These are phyloP conservation scores for Solanum rostratum DNA, from an alignment of 257 asterid species.

Conservation along the genomic window DNA sequence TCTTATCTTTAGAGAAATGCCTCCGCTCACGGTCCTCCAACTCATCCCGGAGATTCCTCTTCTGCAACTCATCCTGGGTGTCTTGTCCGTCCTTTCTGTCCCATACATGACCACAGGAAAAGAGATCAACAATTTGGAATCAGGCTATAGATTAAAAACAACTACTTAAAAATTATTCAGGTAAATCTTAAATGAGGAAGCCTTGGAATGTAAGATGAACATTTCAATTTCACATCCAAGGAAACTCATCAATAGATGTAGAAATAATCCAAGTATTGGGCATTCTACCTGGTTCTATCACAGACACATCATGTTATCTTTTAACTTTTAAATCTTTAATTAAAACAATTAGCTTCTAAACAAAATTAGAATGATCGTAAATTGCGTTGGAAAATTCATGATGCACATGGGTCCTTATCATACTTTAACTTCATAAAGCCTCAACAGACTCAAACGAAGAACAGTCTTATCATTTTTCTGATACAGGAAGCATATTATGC, in stretches of 20 bases:
- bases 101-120: background rate
- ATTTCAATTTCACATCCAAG: background rate
- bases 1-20: constrained; percentile 68
- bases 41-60: constrained; percentile 72
- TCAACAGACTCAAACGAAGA: background rate
- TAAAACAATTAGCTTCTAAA: background rate
- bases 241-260: background rate
- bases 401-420: background rate
- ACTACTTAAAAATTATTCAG: background rate
- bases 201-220: background rate
- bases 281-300: background rate
- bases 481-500: background rate
- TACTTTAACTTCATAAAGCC: background rate
- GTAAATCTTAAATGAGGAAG: background rate
- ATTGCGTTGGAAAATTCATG: background rate
- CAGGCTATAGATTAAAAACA: background rate
- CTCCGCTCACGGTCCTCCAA: constrained; percentile 77
- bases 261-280: background rate
- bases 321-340: background rate
- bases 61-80: constrained; percentile 70
- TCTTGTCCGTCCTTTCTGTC: constrained; percentile 82
- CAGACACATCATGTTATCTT: background rate
- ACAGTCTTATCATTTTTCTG: background rate
- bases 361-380: background rate
- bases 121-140: background rate